Conservation (phyloP, 2,329 filamentous ascomycete genomes). For the Beauveria sp. region DNA sequence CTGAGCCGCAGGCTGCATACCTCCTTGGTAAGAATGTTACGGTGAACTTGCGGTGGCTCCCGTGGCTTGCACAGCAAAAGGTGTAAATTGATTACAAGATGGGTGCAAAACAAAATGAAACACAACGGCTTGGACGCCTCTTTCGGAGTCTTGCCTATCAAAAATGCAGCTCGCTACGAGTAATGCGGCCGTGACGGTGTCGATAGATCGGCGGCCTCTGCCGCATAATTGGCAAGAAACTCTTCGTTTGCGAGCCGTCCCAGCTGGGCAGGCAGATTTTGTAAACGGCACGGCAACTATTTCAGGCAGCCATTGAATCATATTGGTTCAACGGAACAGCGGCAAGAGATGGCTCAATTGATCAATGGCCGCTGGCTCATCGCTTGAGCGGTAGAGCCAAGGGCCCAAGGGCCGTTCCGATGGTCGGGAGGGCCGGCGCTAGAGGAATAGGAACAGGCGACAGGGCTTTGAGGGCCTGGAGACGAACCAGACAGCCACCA, state of each 20-base stretch:
- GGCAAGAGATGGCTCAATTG: too few relatives aligned
- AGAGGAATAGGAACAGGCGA: background rate
- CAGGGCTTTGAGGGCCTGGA: background rate
- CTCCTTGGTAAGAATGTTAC: background rate
- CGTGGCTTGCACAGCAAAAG: background rate
- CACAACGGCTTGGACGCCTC: background rate
- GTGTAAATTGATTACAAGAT: background rate
- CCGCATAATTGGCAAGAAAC: background rate
- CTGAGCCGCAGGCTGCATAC: too few relatives aligned
- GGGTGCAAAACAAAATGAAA: background rate
- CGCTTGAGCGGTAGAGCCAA: background rate
- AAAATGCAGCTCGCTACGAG: background rate
- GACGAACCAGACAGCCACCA: background rate
- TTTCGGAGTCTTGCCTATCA: background rate
- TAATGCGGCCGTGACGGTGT: background rate
- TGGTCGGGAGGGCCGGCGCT: background rate
- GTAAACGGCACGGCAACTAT: background rate
- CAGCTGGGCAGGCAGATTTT: background rate
- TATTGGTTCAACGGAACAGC: background rate
- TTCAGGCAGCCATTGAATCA: background rate
- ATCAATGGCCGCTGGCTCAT: background rate
- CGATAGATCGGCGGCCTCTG: background rate
- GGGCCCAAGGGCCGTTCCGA: slow-evolving; percentile 1
- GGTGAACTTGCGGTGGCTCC: background rate
- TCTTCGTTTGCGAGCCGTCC: background rate